Conservation (phyloP, 2,329 filamentous ascomycete genomes). For the Pestalotiopsis sp. region DNA sequence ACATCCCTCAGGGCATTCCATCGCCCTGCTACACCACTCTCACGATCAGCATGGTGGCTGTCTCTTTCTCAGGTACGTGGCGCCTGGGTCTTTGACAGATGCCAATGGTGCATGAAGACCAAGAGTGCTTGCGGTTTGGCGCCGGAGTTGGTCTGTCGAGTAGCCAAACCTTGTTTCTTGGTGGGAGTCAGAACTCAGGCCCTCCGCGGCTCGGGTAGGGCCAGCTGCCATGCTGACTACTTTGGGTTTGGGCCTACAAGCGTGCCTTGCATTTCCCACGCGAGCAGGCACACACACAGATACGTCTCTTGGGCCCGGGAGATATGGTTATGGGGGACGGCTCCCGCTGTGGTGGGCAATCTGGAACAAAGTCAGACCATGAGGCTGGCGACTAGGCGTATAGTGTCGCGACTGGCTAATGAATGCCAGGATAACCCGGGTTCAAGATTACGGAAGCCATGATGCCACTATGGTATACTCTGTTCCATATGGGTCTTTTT, state of each 20-base stretch:
- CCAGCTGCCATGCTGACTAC: background rate
- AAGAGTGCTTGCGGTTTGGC: background rate
- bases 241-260: background rate
- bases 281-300: background rate
- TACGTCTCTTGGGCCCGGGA: background rate
- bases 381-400: background rate
- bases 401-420: background rate
- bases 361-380: background rate
- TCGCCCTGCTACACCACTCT: background rate
- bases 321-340: background rate
- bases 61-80: background rate
- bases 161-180: background rate
- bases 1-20: background rate
- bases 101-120: constrained; percentile 1
- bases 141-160: background rate
- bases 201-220: background rate
- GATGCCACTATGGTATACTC: background rate
- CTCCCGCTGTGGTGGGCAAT: background rate
- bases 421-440: background rate
- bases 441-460: background rate
- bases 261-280: background rate
- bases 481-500: background rate
- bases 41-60: background rate
- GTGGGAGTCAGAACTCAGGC: background rate
- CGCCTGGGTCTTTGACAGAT: background rate